Evolutionary conservation across 345 rosid genomes (phyloP), one percentile per base, ranked within the genome.

Genomic region (Camelina sativa): DNA sequence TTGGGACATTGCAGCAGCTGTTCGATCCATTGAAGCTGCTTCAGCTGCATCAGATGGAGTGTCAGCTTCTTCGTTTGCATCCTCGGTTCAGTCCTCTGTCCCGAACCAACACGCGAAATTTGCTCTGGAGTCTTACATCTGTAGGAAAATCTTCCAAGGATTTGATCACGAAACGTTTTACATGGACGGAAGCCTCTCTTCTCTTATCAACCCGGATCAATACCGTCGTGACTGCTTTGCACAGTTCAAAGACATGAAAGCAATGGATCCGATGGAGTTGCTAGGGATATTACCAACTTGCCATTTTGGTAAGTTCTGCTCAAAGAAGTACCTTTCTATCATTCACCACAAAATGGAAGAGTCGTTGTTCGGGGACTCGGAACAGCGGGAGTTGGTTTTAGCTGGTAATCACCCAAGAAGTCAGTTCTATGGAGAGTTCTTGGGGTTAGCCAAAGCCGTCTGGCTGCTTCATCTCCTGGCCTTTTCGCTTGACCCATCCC

Each of bases 381-480:
- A 89, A 74, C 99, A 90, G 74, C 85, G 78, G 59, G 85, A 71
- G 70, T 82, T 80, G 77, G 93, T 90, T 4, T 23, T 80, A 75
- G 89, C 85, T 2, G 89, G 97, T n/a, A 85, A 70, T 53, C 97
- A 95, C 62, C 97, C 97, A 1, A 84, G 91, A 82, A 89, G 85
- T 71, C 90, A 87, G 83, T 95, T 92, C 74, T 95, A 92, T 62
- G 82, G 83, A 16, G 91, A 89, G 80, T 95, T 95, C 77, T 79
- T 90, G 81, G 85, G 85, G 71, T 59, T 95, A 72, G 91, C 97
- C 8, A 90, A 92, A 82, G 85, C 91, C 2, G 84, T 92, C 28
- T 95, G 97, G 97, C 71, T 92, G 87, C 97, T 92, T 71, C 99
- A 95, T 74, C 80, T 92, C 81, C 84, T 95, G 72, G 98, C 97